Evolutionary conservation across 1,284 basidiomycete species (phyloP).

Genomic region (Moesziomyces antarcticus): DNA sequence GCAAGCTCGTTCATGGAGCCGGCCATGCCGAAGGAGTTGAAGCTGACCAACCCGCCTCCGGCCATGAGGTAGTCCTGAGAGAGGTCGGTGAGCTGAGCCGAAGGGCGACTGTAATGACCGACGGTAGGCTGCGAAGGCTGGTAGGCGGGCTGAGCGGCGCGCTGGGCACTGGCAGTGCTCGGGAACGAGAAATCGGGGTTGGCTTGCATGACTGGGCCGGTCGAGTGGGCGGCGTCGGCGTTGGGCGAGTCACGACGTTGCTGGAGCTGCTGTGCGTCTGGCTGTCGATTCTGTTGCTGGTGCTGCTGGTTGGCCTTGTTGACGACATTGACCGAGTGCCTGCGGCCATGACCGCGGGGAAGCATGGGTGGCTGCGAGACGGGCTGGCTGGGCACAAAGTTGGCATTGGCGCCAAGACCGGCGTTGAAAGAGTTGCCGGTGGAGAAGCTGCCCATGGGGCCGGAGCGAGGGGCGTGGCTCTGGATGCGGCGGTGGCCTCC

Average conservation of each 20-base stretch:
- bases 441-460: slow-evolving; percentile 74
- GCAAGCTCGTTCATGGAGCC: slow-evolving; percentile 54
- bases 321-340: slow-evolving; percentile 90
- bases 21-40: slow-evolving; percentile 50
- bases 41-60: slow-evolving; percentile 62
- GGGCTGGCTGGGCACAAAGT: slow-evolving; percentile 29
- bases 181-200: slow-evolving; percentile 59
- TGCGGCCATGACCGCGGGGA: slow-evolving; percentile 82
- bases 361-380: slow-evolving; percentile 22
- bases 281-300: slow-evolving; percentile 7
- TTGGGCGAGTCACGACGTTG: slow-evolving; percentile 50
- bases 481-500: slow-evolving; percentile 83
- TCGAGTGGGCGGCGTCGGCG: slow-evolving; percentile 20
- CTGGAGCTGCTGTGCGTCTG: slow-evolving; percentile 49
- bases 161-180: slow-evolving; percentile 40
- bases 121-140: slow-evolving; percentile 26
- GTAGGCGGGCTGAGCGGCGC: slow-evolving; percentile 27
- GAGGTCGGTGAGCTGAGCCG: slow-evolving; percentile 61
- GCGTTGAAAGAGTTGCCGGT: slow-evolving; percentile 25
- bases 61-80: slow-evolving; percentile 66
- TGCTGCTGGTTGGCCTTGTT: slow-evolving; percentile 66
- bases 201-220: slow-evolving; percentile 47
- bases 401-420: slow-evolving; percentile 30
- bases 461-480: slow-evolving; percentile 75
- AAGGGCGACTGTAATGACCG: slow-evolving; percentile 60